phyloP scores from a whole-genome alignment of 345 rosid species.

The Erodium maritimum region DNA sequence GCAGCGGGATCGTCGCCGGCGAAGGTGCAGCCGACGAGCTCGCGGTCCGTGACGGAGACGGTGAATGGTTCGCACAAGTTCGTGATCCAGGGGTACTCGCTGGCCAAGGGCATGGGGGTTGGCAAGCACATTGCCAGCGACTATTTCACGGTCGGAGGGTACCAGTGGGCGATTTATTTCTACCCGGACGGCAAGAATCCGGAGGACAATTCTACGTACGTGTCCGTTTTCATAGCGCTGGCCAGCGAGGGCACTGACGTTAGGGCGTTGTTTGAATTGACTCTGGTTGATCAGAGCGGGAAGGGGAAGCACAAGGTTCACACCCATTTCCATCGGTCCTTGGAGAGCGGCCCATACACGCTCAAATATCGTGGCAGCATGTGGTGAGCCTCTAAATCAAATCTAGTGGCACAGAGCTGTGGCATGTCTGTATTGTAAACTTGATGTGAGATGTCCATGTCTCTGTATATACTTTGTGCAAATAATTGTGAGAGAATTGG shows the following conservation, averaged over 20 bases:
- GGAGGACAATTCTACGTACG: conserved; percentile 49
- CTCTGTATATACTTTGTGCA: no score
- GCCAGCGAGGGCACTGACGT: conserved; percentile 66
- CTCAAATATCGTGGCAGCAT: conserved; percentile 17
- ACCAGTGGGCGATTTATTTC: conserved; percentile 59
- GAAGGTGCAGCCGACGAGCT: conserved; percentile 24
- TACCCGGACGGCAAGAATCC: conserved; percentile 62
- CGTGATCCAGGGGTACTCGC: conserved; percentile 40
- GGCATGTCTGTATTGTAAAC: no score
- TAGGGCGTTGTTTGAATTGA: conserved; percentile 52
- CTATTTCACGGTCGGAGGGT: conserved; percentile 54
- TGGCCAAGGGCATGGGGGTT: conserved; percentile 62
- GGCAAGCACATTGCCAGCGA: conserved; percentile 62
- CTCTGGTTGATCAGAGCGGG: conserved; percentile 64
- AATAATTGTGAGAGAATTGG: no score
- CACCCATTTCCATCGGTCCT: conserved; percentile 58
- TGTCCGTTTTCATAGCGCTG: conserved; percentile 53
- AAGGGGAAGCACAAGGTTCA: conserved; percentile 61
- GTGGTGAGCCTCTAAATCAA: conserved; percentile 29
- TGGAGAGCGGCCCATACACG: conserved; percentile 58
- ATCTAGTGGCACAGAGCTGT: background rate
- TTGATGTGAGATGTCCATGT: no score
- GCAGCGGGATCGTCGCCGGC: no score
- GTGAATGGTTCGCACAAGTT: conserved; percentile 43
- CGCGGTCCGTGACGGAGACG: conserved; percentile 44